A percentile compares a stretch with the other conserved stretches of the same genome.
Evolutionary conservation across 805 yeast species (phyloP).

Genomic region (Cyberlindnera mississippiensis): DNA sequence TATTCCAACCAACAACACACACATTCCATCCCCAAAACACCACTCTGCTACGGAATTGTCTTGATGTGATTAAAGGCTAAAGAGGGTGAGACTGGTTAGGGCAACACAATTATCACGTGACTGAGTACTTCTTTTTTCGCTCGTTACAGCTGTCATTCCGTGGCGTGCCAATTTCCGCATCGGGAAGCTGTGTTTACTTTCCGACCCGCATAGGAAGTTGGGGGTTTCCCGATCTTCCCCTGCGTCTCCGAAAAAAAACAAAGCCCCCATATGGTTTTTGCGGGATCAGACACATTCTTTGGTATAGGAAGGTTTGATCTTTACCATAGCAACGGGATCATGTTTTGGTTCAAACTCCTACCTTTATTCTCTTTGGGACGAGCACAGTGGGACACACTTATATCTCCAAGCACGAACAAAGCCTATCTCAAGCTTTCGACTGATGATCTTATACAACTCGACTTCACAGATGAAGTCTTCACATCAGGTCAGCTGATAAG

Average conservation of each 20-base stretch:
- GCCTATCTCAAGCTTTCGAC: slow-evolving; percentile 22
- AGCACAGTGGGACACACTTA: slow-evolving; percentile 20
- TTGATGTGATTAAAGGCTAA: not conserved
- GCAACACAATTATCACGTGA: not conserved
- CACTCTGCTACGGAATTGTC: too few relatives aligned
- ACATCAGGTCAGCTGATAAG: slow-evolving; percentile 4
- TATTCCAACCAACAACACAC: too few relatives aligned
- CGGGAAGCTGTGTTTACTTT: slow-evolving; percentile 19
- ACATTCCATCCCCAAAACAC: too few relatives aligned
- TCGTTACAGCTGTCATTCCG: not conserved
- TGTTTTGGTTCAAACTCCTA: not conserved
- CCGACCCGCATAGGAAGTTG: not conserved
- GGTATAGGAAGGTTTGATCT: too few relatives aligned
- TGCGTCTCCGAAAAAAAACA: slow-evolving; percentile 1
- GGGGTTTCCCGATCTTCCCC: not conserved
- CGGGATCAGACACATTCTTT: too few relatives aligned
- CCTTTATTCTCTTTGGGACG: not conserved
- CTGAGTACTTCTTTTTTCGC: too few relatives aligned
- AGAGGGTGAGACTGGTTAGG: not conserved
- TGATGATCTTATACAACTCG: slow-evolving; percentile 19
- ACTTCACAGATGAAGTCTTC: slow-evolving; percentile 4
- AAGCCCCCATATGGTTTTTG: not conserved
- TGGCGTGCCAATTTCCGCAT: slow-evolving; percentile 5
- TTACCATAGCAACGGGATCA: too few relatives aligned
- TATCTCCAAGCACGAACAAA: slow-evolving; percentile 16